A percentile compares a stretch with the other conserved stretches of the same genome.
Conservation (phyloP, 768 basidiomycete genomes). For the Mycena kentingensis region DNA sequence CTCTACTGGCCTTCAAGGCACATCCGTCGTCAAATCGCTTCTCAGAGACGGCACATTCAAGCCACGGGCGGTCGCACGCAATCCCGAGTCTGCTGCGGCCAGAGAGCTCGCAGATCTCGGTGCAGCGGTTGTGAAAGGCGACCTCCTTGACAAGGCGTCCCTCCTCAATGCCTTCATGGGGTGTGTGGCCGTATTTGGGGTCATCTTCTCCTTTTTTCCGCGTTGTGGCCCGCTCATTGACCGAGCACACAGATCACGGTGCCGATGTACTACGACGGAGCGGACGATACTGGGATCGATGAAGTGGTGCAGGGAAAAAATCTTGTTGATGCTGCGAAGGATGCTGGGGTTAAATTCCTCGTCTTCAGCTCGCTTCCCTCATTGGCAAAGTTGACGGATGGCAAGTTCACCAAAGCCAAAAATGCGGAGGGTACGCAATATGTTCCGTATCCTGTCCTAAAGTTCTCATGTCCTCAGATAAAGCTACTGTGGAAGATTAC, state of each 20-base stretch:
- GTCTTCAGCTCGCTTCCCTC: background rate
- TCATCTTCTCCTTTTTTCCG: background rate
- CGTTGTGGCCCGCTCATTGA: background rate
- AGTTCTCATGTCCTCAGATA: background rate
- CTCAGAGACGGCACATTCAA: background rate
- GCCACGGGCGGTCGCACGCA: background rate
- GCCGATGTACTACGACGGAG: background rate
- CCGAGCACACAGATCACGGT: background rate
- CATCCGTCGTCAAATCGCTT: background rate
- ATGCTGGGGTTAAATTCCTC: background rate
- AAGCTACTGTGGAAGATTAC: background rate
- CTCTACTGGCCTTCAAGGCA: background rate
- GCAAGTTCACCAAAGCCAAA: background rate
- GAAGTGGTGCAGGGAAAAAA: background rate
- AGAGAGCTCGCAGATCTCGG: background rate
- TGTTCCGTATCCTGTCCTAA: background rate
- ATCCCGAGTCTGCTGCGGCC: background rate
- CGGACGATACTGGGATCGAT: background rate
- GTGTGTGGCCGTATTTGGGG: background rate
- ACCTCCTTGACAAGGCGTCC: background rate
- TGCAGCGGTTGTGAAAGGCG: background rate
- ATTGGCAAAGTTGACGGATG: background rate
- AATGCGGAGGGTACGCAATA: background rate
- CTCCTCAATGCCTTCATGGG: background rate
- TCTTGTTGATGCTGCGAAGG: background rate